phyloP scores from a whole-genome alignment of 106 monocot species.

The Dendrobium chrysotoxum region DNA sequence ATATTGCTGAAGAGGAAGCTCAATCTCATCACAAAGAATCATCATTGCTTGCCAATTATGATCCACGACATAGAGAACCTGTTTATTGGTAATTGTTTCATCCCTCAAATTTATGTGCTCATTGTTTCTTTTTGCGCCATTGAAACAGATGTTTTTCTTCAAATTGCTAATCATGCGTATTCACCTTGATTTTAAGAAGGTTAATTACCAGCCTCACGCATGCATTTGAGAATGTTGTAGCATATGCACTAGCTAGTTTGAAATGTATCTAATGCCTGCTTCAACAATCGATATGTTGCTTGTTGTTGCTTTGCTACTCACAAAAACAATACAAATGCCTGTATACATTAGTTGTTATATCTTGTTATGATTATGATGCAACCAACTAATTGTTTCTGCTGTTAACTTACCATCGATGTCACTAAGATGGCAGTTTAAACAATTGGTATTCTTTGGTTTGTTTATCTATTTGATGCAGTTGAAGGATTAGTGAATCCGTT shows the following conservation, averaged over 20 bases:
- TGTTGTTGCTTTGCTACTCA: too few species aligned
- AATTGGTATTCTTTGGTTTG: too few species aligned
- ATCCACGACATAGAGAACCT: conserved; percentile 92
- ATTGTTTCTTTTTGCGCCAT: background rate
- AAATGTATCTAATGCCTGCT: too few species aligned
- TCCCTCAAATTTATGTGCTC: background rate
- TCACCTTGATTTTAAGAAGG: background rate
- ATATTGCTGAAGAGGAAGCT: conserved; percentile 14
- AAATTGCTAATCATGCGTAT: background rate
- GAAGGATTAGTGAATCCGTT: too few species aligned
- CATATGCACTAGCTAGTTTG: too few species aligned
- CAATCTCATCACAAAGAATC: conserved; percentile 9
- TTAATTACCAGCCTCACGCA: background rate
- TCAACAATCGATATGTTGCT: too few species aligned
- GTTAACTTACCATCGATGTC: too few species aligned
- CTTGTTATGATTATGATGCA: background rate
- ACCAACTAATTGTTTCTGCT: background rate
- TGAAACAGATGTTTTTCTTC: background rate
- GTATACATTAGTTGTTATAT: too few species aligned
- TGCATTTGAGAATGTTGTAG: too few species aligned
- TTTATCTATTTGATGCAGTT: too few species aligned
- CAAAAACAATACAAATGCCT: too few species aligned
- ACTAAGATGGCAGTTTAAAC: too few species aligned
- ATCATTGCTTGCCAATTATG: conserved; percentile 47
- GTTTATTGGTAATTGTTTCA: conserved; percentile 61